phyloP scores from a whole-genome alignment of 1,284 basidiomycete genomes.

The Stygiomarasmius scandens region DNA sequence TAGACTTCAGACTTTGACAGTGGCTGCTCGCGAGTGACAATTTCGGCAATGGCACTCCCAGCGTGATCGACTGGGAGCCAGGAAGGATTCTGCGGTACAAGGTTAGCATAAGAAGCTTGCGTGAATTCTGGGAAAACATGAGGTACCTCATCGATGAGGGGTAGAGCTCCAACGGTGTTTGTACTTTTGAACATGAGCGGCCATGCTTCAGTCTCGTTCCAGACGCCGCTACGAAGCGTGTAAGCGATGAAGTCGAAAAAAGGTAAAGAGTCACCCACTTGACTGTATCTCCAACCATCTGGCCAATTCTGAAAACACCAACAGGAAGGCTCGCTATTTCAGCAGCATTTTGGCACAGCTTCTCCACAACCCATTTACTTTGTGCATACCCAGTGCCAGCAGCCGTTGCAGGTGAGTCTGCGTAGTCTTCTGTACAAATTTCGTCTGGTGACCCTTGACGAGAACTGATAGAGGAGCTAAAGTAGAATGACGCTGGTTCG shows the following conservation, averaged over 20 bases:
- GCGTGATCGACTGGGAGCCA: slow-evolving; percentile 66
- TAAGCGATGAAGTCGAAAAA: slow-evolving; percentile 1
- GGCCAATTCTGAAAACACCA: slow-evolving; percentile 50
- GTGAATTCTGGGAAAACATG: neutral
- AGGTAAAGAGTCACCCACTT: slow-evolving; percentile 16
- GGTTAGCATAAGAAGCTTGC: neutral
- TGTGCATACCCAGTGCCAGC: slow-evolving; percentile 58
- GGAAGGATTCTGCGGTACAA: slow-evolving; percentile 35
- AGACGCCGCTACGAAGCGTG: slow-evolving; percentile 43
- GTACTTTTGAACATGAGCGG: slow-evolving; percentile 37
- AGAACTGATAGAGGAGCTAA: slow-evolving; percentile 58
- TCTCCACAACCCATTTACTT: slow-evolving; percentile 66
- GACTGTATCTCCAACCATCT: slow-evolving; percentile 54
- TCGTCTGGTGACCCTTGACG: slow-evolving; percentile 30
- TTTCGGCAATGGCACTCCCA: slow-evolving; percentile 51
- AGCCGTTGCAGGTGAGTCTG: slow-evolving; percentile 37
- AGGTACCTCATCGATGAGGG: slow-evolving; percentile 43
- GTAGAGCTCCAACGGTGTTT: slow-evolving; percentile 46
- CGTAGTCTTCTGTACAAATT: slow-evolving; percentile 40
- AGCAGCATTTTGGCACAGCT: slow-evolving; percentile 47
- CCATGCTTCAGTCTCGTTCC: slow-evolving; percentile 58
- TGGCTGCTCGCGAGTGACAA: slow-evolving; percentile 32
- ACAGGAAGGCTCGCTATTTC: slow-evolving; percentile 33
- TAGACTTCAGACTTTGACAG: slow-evolving; percentile 36
- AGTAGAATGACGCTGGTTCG: slow-evolving; percentile 50